phyloP scores from a whole-genome alignment of 495 filamentous ascomycete species.

The Friedmanniomyces endolithicus region DNA sequence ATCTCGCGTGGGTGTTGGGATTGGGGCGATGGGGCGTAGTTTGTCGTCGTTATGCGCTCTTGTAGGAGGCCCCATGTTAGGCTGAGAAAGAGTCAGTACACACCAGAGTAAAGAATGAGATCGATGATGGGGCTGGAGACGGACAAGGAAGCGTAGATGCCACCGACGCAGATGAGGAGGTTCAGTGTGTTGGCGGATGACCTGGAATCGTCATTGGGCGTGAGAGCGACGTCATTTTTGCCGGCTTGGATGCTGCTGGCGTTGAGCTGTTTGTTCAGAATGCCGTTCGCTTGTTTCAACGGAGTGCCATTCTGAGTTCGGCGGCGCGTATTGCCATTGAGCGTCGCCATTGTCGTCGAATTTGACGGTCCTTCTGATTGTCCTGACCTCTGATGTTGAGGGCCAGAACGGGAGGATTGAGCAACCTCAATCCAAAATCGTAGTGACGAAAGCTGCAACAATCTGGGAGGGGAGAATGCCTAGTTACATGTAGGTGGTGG shows the following conservation, averaged over 20 bases:
- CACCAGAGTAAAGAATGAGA: neutral
- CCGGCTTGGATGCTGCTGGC: slow-evolving; percentile 4
- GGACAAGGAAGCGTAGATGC: slow-evolving; percentile 94
- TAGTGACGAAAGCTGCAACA: too few species aligned
- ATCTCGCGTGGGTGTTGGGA: slow-evolving; percentile 39
- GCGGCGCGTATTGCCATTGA: slow-evolving; percentile 7
- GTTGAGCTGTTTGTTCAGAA: neutral
- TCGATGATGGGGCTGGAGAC: slow-evolving; percentile 21
- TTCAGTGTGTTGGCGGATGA: slow-evolving; percentile 27
- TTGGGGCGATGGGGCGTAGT: slow-evolving; percentile 51
- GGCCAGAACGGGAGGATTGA: too few species aligned
- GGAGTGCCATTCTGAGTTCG: slow-evolving; percentile 9
- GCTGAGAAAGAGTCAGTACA: slow-evolving; percentile 34
- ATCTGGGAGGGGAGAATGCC: too few species aligned
- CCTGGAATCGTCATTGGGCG: neutral
- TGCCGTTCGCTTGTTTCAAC: neutral
- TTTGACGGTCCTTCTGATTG: too few species aligned
- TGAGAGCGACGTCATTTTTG: slow-evolving; percentile 10
- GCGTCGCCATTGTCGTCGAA: neutral
- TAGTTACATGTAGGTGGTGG: too few species aligned
- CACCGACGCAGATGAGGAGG: slow-evolving; percentile 73
- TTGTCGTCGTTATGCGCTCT: slow-evolving; percentile 94
- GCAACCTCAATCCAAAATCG: neutral
- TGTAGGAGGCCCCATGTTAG: slow-evolving; percentile 92
- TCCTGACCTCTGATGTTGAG: too few species aligned